Base-by-base conservation (phyloP, 1,284 basidiomycete species). In the Cystobasidium pallidum region DNA sequence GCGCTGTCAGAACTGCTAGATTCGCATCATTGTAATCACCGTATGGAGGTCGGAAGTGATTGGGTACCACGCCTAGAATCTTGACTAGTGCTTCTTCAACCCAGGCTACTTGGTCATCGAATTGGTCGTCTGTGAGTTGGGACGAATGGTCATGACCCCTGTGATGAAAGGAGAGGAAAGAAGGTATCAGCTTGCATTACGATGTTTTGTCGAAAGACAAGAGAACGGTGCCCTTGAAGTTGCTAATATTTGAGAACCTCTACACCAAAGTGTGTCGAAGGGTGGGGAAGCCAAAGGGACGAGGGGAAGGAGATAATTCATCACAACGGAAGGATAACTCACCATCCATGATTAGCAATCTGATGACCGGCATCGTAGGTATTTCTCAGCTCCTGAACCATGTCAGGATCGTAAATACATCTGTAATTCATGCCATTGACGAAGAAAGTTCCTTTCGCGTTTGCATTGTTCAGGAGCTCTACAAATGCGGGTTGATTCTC, bases 31-130 rank as follows among this genome's bases (percentile, higher is more conserved):
- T 72, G 66, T 63, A 71, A 17, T 70, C 64, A 2, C 78, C 78
- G 66, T 74, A 77, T 0, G 75, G 76, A 15, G 75, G 74, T 17
- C 77, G 74, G 75, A 79, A 79, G 47, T 72, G 73, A 2, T 73
- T 66, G 11, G 79, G 79, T 51, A 77, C 76, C 58, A 78, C 51
- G n/a, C 79, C 79, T 28, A 80, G 58, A 59, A 80, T 80, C 76
- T 78, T 79, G 54, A 70, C 66, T 8, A 80, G 55, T 1, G 78
- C 78, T 28, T 76, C 65, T 54, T 75, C 74, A 63, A 75, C 61
- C 36, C 52, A 54, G 15, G 30, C 32, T 15, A 72, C 43, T 39
- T 72, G 70, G 10, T 43, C 17, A 45, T 66, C 41, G 64, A 72
- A 67, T 34, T 72, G 26, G 17, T 19, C 54, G 21, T 49, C 30